phyloP scores from a whole-genome alignment of 192 early-diverging fungal genomes.

The Coemansia sp. region DNA sequence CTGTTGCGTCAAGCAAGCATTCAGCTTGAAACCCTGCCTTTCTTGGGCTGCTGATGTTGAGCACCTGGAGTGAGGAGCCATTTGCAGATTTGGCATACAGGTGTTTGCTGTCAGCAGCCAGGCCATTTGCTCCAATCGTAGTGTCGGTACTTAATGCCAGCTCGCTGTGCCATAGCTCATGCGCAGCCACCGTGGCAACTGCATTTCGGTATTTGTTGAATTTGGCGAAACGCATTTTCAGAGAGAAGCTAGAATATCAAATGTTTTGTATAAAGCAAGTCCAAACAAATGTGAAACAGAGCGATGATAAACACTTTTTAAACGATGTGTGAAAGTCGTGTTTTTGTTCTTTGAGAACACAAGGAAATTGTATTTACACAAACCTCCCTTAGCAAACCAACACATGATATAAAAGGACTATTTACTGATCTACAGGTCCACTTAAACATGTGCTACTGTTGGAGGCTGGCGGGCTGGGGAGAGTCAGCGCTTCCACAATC shows the following conservation, averaged over 20 bases:
- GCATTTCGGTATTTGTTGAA: slow-evolving; percentile 52
- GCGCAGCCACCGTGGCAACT: slow-evolving; percentile 23
- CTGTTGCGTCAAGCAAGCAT: slow-evolving; percentile 6
- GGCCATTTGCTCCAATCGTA: slow-evolving; percentile 30
- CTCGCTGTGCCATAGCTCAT: slow-evolving; percentile 48
- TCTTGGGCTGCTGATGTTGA: slow-evolving; percentile 18
- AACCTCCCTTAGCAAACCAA: no score
- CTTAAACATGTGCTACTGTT: not conserved
- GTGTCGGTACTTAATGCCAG: slow-evolving; percentile 22
- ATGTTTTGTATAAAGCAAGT: not conserved
- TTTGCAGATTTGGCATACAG: slow-evolving; percentile 31
- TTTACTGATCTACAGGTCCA: not conserved
- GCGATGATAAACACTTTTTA: no score
- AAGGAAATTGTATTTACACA: no score
- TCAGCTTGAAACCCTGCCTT: slow-evolving; percentile 14
- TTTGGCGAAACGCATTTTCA: slow-evolving; percentile 31
- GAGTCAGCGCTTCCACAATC: not conserved
- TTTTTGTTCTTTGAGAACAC: no score
- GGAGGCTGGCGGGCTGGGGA: not conserved
- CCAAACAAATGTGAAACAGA: not conserved
- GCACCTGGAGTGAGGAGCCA: slow-evolving; percentile 36
- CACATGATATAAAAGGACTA: no score
- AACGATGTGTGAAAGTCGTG: no score
- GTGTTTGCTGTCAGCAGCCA: slow-evolving; percentile 27
- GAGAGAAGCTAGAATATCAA: no score